Evolutionary conservation across 352 stramenopile species (phyloP).

Genomic region (Phytopythium vexans): DNA sequence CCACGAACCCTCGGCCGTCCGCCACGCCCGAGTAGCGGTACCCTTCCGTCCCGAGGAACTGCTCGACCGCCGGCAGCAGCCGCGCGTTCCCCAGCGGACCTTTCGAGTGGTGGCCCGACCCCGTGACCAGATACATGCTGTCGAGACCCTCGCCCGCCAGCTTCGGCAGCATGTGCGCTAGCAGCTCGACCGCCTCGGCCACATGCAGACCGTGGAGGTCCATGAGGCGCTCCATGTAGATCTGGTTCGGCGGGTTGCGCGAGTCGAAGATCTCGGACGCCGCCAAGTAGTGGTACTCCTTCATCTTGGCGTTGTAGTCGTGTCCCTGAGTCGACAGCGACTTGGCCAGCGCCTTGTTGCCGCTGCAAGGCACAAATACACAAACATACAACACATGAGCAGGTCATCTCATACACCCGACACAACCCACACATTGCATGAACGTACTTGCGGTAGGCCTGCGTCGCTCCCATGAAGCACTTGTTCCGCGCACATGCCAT

Average conservation of each 20-base stretch:
- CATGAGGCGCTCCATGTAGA: conserved; percentile 78
- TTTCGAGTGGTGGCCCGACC: conserved; percentile 82
- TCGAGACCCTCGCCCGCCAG: conserved; percentile 70
- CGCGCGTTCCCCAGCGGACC: conserved; percentile 58
- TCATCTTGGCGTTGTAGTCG: conserved; percentile 84
- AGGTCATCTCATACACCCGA: neutral
- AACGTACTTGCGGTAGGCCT: conserved; percentile 71
- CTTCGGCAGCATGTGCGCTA: conserved; percentile 67
- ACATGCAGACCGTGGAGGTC: conserved; percentile 84
- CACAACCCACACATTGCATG: neutral
- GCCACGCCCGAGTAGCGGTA: conserved; percentile 73
- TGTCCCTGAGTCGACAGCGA: conserved; percentile 73
- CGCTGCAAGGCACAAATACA: conserved; percentile 28
- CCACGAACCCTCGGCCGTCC: conserved; percentile 71
- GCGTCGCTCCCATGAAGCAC: conserved; percentile 85
- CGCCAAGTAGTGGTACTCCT: conserved; percentile 71
- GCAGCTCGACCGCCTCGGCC: conserved; percentile 73
- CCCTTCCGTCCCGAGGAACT: conserved; percentile 69
- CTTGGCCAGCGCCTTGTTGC: conserved; percentile 71
- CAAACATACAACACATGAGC: conserved; percentile 4
- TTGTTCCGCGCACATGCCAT: conserved; percentile 81
- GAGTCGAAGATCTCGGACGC: conserved; percentile 77
- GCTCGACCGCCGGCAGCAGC: conserved; percentile 73
- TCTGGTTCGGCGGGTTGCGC: conserved; percentile 68
- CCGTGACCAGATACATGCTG: conserved; percentile 77